phyloP scores from a whole-genome alignment of 176 grass and related monocot species.

The Triticum turgidum region DNA sequence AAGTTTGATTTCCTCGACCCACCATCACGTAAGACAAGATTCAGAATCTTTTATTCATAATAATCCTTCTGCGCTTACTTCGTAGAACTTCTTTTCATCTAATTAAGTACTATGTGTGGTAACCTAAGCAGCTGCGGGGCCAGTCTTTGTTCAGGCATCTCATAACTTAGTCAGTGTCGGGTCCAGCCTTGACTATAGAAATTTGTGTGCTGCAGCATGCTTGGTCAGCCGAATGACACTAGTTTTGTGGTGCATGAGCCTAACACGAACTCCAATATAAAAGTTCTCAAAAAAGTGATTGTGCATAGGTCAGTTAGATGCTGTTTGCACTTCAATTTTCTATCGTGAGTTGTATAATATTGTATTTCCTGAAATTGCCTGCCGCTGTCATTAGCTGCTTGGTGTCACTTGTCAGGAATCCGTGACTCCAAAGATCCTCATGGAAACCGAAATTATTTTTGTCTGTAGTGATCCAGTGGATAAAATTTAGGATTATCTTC shows the following conservation, averaged over 20 bases:
- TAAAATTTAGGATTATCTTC: neutral
- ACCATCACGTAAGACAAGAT: conserved; percentile 85
- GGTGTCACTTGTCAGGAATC: neutral
- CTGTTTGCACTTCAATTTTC: neutral
- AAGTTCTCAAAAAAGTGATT: neutral
- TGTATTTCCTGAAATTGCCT: neutral
- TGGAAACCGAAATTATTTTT: neutral
- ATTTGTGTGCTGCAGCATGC: neutral
- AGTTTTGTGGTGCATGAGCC: conserved; percentile 14
- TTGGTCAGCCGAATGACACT: neutral
- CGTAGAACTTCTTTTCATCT: neutral
- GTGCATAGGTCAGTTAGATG: neutral
- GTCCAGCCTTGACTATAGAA: neutral
- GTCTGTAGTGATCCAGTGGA: neutral
- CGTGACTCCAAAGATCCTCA: neutral
- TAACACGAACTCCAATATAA: neutral
- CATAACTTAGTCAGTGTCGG: neutral
- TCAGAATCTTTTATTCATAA: conserved; percentile 28
- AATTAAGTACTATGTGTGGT: neutral
- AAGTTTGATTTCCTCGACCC: conserved; percentile 98
- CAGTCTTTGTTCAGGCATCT: neutral
- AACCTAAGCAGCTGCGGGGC: neutral
- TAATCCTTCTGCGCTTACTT: conserved; percentile 7
- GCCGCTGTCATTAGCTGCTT: neutral
- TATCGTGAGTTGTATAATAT: neutral